A percentile compares a stretch with the other conserved stretches of the same genome.
Evolutionary conservation across 208 protist genomes (phyloP).

Genomic region (Leptomonas pyrrhocoris): DNA sequence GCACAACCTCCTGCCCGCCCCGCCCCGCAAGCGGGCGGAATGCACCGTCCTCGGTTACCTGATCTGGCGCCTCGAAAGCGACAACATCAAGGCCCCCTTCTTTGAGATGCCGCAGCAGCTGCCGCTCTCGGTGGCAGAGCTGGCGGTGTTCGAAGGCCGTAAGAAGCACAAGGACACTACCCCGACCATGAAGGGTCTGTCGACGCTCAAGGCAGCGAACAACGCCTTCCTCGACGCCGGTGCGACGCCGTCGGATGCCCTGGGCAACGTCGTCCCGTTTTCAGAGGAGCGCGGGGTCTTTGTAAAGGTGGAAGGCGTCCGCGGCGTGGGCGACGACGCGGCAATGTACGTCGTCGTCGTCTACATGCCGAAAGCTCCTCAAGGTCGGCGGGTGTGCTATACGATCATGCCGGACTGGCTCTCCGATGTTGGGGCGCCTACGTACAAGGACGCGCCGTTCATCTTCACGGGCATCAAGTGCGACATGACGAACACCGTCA

Average conservation of each 20-base stretch:
- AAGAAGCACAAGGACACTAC: conserved; percentile 12
- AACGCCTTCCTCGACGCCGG: conserved; percentile 41
- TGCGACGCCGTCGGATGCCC: conserved; percentile 32
- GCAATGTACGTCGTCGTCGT: conserved; percentile 53
- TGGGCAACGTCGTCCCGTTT: conserved; percentile 57
- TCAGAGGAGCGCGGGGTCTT: conserved; percentile 59
- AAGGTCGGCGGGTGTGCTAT: conserved; percentile 27
- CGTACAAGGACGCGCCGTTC: conserved; percentile 62
- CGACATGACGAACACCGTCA: conserved; percentile 33
- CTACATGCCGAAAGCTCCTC: conserved; percentile 32
- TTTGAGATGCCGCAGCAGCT: conserved; percentile 59
- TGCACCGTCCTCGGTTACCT: conserved; percentile 61
- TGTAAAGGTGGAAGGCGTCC: conserved; percentile 53
- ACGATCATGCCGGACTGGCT: conserved; percentile 59
- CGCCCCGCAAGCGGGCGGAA: conserved; percentile 40
- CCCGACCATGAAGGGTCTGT: conserved; percentile 24
- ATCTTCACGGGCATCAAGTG: conserved; percentile 38
- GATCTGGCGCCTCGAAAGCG: conserved; percentile 56
- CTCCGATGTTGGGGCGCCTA: conserved; percentile 58
- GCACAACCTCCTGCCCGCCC: conserved; percentile 47
- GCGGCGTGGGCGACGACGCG: conserved; percentile 50
- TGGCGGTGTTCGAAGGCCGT: conserved; percentile 39
- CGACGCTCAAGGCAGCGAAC: conserved; percentile 26
- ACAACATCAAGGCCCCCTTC: conserved; percentile 39
- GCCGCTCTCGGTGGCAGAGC: conserved; percentile 52